Evolutionary conservation across 305 asterid species (phyloP).

Genomic region (Petunia hybrid): DNA sequence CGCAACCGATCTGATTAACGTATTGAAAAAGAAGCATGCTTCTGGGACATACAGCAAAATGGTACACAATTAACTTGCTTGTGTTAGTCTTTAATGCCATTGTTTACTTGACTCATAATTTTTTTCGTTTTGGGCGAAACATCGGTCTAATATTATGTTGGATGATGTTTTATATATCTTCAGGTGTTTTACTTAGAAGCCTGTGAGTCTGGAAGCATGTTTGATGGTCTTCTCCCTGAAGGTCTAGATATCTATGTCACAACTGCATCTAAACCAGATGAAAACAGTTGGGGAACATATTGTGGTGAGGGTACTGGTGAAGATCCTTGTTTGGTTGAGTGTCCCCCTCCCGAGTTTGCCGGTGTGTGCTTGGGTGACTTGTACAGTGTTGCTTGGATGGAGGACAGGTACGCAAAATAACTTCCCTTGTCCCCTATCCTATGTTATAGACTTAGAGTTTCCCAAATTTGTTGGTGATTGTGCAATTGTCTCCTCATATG

Average conservation of each 20-base stretch:
- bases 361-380: conserved; percentile 50
- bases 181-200: conserved; percentile 56
- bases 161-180: background rate
- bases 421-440: too few species aligned
- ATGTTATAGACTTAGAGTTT: too few species aligned
- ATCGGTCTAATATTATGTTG: background rate
- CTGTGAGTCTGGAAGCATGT: conserved; percentile 56
- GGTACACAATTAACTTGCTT: conserved; percentile 26
- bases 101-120: background rate
- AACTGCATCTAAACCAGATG: conserved; percentile 51
- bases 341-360: conserved; percentile 36
- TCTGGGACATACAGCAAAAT: conserved; percentile 43
- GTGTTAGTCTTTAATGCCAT: background rate
- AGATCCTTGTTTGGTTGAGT: conserved; percentile 16
- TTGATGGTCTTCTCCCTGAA: conserved; percentile 53
- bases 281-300: conserved; percentile 47
- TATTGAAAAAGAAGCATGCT: conserved; percentile 47
- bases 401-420: conserved; percentile 43
- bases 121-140: background rate
- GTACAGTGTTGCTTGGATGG: conserved; percentile 57
- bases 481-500: too few species aligned
- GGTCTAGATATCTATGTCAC: conserved; percentile 47
- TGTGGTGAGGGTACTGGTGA: conserved; percentile 28
- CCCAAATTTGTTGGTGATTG: too few species aligned
- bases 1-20: conserved; percentile 45